These are phyloP conservation scores for Pseudogymnoascus sp. DNA, from an alignment of 2,329 filamentous ascomycete species.

Conservation along the genomic window DNA sequence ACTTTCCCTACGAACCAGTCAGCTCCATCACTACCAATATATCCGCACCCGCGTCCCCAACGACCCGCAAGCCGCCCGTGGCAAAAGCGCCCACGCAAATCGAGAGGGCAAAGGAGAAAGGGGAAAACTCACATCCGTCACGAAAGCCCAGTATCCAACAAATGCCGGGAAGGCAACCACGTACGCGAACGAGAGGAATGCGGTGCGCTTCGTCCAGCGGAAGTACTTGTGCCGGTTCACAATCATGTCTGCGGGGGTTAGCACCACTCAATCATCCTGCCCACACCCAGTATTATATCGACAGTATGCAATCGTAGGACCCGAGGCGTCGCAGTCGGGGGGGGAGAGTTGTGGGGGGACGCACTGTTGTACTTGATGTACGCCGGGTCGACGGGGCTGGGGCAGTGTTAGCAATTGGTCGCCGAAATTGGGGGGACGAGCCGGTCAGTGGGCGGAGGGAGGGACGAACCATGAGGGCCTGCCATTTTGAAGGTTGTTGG, in stretches of 20 bases:
- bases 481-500: conserved; percentile 37
- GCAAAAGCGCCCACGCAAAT: not conserved
- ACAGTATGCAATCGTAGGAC: not conserved
- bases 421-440: not conserved
- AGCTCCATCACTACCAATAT: not conserved
- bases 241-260: conserved; percentile 60
- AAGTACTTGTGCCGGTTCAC: conserved; percentile 89
- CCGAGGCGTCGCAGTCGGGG: not conserved
- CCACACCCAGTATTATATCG: conserved; percentile 10
- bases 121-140: conserved; percentile 70
- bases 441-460: not conserved
- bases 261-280: conserved; percentile 12
- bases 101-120: not conserved
- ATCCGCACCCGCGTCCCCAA: not conserved
- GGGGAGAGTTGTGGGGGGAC: conserved; percentile 18
- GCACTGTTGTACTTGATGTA: conserved; percentile 48
- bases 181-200: conserved; percentile 72
- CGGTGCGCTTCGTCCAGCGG: conserved; percentile 82
- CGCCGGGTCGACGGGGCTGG: conserved; percentile 42
- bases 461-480: conserved; percentile 40
- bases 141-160: conserved; percentile 66
- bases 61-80: not conserved
- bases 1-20: conserved; percentile 64
- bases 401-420: conserved; percentile 10
- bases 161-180: conserved; percentile 64